A percentile compares a stretch with the other conserved stretches of the same genome.
phyloP scores from a whole-genome alignment of 2,329 filamentous ascomycete species.

The Cladophialophora psammophila region DNA sequence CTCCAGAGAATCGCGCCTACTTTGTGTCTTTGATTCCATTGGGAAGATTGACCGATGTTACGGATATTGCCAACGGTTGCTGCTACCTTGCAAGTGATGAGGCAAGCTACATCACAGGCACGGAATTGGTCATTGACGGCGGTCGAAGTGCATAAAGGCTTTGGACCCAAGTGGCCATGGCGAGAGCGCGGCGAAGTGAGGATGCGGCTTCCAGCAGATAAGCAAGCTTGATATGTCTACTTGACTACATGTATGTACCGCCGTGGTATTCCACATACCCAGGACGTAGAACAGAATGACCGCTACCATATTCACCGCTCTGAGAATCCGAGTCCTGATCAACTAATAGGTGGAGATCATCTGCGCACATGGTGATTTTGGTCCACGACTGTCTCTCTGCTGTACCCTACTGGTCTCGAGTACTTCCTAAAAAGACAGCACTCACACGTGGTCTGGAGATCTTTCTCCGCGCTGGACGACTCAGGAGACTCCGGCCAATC shows the following conservation, averaged over 20 bases:
- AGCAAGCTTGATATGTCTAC: neutral
- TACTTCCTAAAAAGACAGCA: neutral
- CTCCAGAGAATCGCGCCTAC: conserved; percentile 52
- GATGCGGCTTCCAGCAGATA: no score
- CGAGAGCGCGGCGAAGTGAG: no score
- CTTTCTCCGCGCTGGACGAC: neutral
- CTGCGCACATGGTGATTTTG: neutral
- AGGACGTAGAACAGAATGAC: neutral
- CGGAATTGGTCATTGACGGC: conserved; percentile 13
- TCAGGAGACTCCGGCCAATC: neutral
- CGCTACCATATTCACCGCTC: neutral
- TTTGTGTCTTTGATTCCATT: conserved; percentile 55
- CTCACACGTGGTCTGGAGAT: neutral
- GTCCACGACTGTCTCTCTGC: neutral
- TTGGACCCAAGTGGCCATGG: neutral
- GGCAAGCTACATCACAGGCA: conserved; percentile 68
- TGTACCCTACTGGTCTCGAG: neutral
- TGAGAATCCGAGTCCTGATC: neutral
- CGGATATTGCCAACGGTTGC: conserved; percentile 74
- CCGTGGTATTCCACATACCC: neutral
- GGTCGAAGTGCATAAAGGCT: conserved; percentile 11
- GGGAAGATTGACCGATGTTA: conserved; percentile 51
- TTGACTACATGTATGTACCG: neutral
- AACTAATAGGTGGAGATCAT: neutral
- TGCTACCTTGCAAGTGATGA: conserved; percentile 76